Evolutionary conservation across 352 stramenopile species (phyloP).

Genomic region (Globisporangium megalacanthum): DNA sequence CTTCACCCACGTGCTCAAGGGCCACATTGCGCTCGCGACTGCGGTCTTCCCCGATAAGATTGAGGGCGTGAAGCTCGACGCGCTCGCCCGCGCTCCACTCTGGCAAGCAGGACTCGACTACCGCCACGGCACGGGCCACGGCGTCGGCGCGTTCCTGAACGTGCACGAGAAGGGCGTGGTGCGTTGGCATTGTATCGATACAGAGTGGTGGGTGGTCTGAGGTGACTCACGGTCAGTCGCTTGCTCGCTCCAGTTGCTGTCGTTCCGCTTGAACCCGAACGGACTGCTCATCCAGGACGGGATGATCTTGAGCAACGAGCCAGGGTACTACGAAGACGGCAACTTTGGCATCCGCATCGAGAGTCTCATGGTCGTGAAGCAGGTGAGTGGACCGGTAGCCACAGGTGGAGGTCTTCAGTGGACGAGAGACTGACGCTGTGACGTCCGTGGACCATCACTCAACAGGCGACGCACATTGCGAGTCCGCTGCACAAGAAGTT

Average conservation of each 20-base stretch:
- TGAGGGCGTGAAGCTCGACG: conserved; percentile 95
- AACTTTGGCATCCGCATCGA: conserved; percentile 99
- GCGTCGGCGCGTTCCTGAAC: conserved; percentile 95
- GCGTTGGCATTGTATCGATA: neutral
- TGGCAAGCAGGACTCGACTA: conserved; percentile 97
- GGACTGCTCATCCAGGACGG: conserved; percentile 83
- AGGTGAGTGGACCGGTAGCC: conserved; percentile 37
- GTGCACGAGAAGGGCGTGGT: conserved; percentile 94
- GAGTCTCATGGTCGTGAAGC: conserved; percentile 94
- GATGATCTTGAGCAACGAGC: conserved; percentile 98
- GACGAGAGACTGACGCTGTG: neutral
- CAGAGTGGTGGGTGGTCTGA: conserved; percentile 5
- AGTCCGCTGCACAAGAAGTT: conserved; percentile 85
- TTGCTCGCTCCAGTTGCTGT: conserved; percentile 41
- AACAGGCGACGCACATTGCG: conserved; percentile 45
- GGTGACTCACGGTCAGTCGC: neutral
- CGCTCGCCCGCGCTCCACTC: conserved; percentile 92
- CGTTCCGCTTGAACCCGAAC: conserved; percentile 81
- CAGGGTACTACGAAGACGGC: conserved; percentile 97
- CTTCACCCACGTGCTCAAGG: conserved; percentile 97
- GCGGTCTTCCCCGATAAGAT: conserved; percentile 88
- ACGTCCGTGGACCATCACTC: neutral
- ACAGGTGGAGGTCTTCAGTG: too few relatives aligned
- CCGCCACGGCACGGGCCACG: conserved; percentile 96
- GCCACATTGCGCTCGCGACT: conserved; percentile 94